phyloP scores from a whole-genome alignment of 441 rosid genomes.

The Populus hybrid region DNA sequence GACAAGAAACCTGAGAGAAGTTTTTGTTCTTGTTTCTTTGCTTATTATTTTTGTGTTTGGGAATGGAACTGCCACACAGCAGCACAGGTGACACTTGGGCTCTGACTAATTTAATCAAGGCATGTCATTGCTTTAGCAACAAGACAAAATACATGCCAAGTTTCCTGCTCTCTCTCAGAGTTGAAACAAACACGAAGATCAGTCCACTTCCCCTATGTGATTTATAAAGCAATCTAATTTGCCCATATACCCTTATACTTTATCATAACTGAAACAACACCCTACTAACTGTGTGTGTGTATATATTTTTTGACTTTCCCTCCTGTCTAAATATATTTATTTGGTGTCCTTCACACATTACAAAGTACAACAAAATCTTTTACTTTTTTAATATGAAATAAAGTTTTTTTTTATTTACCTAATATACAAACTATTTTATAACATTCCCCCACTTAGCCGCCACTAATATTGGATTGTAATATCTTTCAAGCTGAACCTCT shows the following conservation, averaged over 20 bases:
- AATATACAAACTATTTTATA: too few species aligned
- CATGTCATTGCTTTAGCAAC: slow-evolving; percentile 17
- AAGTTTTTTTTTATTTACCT: too few species aligned
- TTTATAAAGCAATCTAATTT: slow-evolving; percentile 14
- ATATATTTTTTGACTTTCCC: too few species aligned
- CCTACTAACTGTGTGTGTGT: neutral
- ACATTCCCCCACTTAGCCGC: too few species aligned
- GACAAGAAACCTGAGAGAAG: neutral
- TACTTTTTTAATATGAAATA: too few species aligned
- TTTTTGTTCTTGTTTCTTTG: slow-evolving; percentile 13
- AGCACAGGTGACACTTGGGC: slow-evolving; percentile 29
- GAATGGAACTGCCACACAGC: slow-evolving; percentile 27
- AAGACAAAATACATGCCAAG: slow-evolving; percentile 36
- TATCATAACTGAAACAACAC: neutral
- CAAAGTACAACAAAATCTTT: too few species aligned
- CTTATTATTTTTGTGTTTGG: slow-evolving; percentile 11
- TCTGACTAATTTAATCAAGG: slow-evolving; percentile 27
- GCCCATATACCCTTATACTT: slow-evolving; percentile 7
- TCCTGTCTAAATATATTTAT: too few species aligned
- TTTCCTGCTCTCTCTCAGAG: neutral
- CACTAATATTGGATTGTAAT: too few species aligned
- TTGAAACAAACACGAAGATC: slow-evolving; percentile 9
- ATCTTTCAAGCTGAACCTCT: too few species aligned
- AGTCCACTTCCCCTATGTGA: slow-evolving; percentile 2
- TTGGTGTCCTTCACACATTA: too few species aligned